Percentiles rank a stretch among this genome's conserved stretches.
phyloP scores from a whole-genome alignment of 2,329 filamentous ascomycete genomes.

The Ustilaginoidea virens region DNA sequence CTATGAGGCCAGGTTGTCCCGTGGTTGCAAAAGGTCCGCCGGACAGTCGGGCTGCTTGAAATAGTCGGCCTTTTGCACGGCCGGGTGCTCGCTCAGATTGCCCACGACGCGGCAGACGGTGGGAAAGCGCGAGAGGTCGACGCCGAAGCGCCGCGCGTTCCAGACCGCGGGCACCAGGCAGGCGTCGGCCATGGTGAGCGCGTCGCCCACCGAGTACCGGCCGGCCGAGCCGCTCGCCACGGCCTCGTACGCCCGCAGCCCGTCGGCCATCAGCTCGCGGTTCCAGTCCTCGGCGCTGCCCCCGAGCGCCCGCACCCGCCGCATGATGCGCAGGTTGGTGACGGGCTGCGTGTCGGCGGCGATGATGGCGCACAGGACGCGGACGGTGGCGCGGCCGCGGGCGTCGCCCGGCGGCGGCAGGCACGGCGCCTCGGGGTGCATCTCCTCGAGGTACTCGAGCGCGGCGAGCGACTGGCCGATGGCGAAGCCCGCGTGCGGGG shows the following conservation, averaged over 20 bases:
- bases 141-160: conserved; percentile 37
- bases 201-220: conserved; percentile 38
- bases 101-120: conserved; percentile 28
- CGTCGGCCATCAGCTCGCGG: conserved; percentile 31
- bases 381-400: conserved; percentile 29
- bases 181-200: conserved; percentile 41
- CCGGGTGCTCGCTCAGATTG: conserved; percentile 30
- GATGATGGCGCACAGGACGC: conserved; percentile 38
- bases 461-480: conserved; percentile 43
- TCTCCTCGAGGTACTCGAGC: conserved; percentile 46
- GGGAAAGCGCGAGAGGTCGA: conserved; percentile 34
- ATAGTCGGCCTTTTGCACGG: conserved; percentile 37
- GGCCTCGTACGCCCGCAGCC: conserved; percentile 40
- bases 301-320: conserved; percentile 28
- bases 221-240: conserved; percentile 24
- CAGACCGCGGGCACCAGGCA: conserved; percentile 42
- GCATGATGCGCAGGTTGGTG: conserved; percentile 39
- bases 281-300: conserved; percentile 33
- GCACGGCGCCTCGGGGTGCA: conserved; percentile 25
- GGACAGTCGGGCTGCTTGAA: conserved; percentile 34
- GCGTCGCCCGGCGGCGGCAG: conserved; percentile 32
- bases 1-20: too few relatives aligned
- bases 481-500: conserved; percentile 16
- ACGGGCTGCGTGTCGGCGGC: conserved; percentile 43
- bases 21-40: too few relatives aligned